Base-by-base conservation (phyloP, 1,284 basidiomycete genomes). In the Coriolopsis trogii region DNA sequence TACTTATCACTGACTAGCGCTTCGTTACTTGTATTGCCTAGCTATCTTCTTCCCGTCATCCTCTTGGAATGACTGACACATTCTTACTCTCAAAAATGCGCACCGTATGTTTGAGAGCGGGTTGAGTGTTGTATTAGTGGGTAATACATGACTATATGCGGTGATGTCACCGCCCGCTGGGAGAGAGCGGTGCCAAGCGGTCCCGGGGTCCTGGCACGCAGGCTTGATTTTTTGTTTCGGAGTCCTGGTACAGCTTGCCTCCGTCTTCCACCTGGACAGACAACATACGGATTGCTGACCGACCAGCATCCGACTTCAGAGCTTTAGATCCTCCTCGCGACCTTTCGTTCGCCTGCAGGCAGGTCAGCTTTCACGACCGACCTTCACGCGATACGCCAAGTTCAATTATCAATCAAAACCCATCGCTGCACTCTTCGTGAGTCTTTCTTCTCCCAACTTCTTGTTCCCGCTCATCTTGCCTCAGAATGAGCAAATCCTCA, bases 401-500 rank as follows among this genome's bases (percentile, higher is more conserved):
- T 61, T 55, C 58, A 63, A 52, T 63, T 71, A 68, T 72, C 71
- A 73, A 72, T 70, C 72, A 75, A 69, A n/a, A 67, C 54, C 61
- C 59, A 72, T 67, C 67, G 63, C 59, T 63, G 70, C 72, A 76
- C 78, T n/a, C n/a, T 82, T 84, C 82, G 81, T 84, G 61, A 62
- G 80, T 80, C 43, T 54, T 53, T 58, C 38, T 51, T 45, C 56
- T 58, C 46, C 45, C 53, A 24, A 23, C 48, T 54, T 42, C 40
- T 51, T 24, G 56, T 46, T 37, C 51, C 28, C 31, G 49, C 43
- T 55, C 43, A 56, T 50, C 31, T 2, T 26, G 45, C 30, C 6
- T 8, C 59, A 90, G 88, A 89, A 91, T 91, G 89, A 91, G 86
- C 88, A 91, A 87, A 84, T 80, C 81, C 73, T 84, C 87, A 63